phyloP scores from a whole-genome alignment of 2,329 filamentous ascomycete genomes.

The Cladosporium sp. region DNA sequence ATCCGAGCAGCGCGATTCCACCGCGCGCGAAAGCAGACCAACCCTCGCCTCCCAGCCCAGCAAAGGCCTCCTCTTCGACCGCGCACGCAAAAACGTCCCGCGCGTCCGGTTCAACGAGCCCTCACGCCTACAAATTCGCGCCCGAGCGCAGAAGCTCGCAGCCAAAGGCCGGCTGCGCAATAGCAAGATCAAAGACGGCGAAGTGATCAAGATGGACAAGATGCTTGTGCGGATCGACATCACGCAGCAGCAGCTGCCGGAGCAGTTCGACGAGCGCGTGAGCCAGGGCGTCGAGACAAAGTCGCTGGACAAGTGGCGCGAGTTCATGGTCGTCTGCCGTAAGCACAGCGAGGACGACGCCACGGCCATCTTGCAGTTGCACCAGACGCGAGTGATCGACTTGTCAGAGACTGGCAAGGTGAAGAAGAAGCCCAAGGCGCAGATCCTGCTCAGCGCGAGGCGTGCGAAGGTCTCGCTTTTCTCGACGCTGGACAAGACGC shows the following conservation, averaged over 20 bases:
- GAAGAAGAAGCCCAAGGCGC: conserved; percentile 49
- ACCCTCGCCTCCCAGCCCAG: neutral
- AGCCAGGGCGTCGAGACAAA: conserved; percentile 54
- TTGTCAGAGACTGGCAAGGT: conserved; percentile 42
- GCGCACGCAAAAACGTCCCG: conserved; percentile 3
- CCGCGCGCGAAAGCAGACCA: neutral
- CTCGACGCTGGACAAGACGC: conserved; percentile 60
- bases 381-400: conserved; percentile 47
- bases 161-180: conserved; percentile 22
- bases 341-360: conserved; percentile 49
- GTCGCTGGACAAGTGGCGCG: conserved; percentile 58
- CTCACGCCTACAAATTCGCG: conserved; percentile 25
- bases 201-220: conserved; percentile 61
- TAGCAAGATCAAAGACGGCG: conserved; percentile 46
- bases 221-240: conserved; percentile 60
- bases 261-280: conserved; percentile 59
- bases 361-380: conserved; percentile 30
- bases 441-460: conserved; percentile 51
- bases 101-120: conserved; percentile 27
- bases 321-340: conserved; percentile 57
- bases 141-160: conserved; percentile 25
- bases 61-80: neutral
- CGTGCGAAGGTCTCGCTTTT: conserved; percentile 56
- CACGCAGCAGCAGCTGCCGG: conserved; percentile 43
- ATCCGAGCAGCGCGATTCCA: neutral